Evolutionary conservation across 306 rosid genomes (phyloP).

Genomic region (Luffa acutangula): DNA sequence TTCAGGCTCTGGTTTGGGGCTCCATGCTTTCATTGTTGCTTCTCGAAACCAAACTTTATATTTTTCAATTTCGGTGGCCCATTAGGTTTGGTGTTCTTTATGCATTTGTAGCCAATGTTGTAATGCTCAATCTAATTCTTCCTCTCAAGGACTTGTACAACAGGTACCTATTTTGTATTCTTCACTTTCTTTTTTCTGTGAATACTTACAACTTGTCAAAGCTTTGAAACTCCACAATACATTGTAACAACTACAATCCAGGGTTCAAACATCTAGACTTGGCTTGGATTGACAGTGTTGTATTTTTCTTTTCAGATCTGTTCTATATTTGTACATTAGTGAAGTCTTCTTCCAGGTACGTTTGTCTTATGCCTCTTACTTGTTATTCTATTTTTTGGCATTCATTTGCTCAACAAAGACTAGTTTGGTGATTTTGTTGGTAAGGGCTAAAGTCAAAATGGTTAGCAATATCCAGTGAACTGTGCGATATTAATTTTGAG

Average conservation of each 20-base stretch:
- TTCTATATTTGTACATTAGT: background rate
- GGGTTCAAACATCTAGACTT: too few relatives aligned
- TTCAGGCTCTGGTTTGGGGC: conserved; percentile 64
- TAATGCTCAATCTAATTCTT: conserved; percentile 60
- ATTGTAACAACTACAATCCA: too few relatives aligned
- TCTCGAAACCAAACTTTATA: conserved; percentile 65
- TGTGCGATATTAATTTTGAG: too few relatives aligned
- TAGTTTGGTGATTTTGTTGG: too few relatives aligned
- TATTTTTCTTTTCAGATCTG: background rate
- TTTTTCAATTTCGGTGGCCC: conserved; percentile 74
- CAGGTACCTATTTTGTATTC: conserved; percentile 22
- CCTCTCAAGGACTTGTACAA: conserved; percentile 41
- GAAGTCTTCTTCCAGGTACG: background rate
- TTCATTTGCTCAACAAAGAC: too few relatives aligned
- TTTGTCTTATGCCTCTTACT: background rate
- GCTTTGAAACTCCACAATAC: too few relatives aligned
- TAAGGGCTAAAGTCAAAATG: too few relatives aligned
- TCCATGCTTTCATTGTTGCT: conserved; percentile 59
- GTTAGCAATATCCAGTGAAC: too few relatives aligned
- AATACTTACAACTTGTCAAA: too few relatives aligned
- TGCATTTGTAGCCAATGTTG: conserved; percentile 62
- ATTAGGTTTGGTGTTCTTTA: conserved; percentile 66
- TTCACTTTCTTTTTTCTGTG: too few relatives aligned
- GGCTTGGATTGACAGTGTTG: too few relatives aligned
- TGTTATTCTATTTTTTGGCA: too few relatives aligned